Base-by-base conservation (phyloP, 306 rosid genomes). In the Cucurbita argyrosperma region DNA sequence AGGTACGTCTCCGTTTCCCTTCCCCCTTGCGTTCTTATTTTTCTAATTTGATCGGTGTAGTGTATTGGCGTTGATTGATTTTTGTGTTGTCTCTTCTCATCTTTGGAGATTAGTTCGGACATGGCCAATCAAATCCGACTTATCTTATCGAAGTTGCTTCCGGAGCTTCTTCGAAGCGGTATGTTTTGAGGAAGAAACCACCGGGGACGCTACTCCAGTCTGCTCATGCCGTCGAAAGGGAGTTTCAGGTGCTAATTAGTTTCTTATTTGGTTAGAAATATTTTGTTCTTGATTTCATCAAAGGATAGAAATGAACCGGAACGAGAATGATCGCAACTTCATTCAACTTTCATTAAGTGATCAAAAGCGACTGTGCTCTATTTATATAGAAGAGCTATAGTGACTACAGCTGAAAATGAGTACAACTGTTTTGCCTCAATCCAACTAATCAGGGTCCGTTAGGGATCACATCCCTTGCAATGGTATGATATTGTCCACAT, bases 181-280 rank as follows among this genome's bases (percentile, higher is more conserved):
- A 86, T 74, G 99, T 94, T 77, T 78, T 94, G 76, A 88, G 99
- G 70, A 94, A 94, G 89, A 94, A 89, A 78, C 97, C 99, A 63
- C 77, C 96, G 0, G 97, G 99, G 77, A 74, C 62, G 62, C 74
- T 94, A 87, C 87, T 89, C 19, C 83, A 87, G 40, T 94, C 96
- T 46, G 99, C 99, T 80, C 99, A 94, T 76, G 99, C 97, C 50
- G 91, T 94, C 1, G 97, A 94, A 56, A 88, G 99, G 84, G 99
- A 94, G 65, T 94, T 91, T 83, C 83, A 83, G 99, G 99, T 94
- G 75, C 50, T 38, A 0, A 14, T 18, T 66, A n/a, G n/a, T 53
- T 4, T 38, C 52, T 42, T 30, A 30, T 30, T 30, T 30, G 35
- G 35, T 4, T 1, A 30, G 35, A 30, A 30, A 30, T 30, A 30